Evolutionary conservation across 768 basidiomycete genomes (phyloP).

Genomic region (Phlegmacium glaucopus): DNA sequence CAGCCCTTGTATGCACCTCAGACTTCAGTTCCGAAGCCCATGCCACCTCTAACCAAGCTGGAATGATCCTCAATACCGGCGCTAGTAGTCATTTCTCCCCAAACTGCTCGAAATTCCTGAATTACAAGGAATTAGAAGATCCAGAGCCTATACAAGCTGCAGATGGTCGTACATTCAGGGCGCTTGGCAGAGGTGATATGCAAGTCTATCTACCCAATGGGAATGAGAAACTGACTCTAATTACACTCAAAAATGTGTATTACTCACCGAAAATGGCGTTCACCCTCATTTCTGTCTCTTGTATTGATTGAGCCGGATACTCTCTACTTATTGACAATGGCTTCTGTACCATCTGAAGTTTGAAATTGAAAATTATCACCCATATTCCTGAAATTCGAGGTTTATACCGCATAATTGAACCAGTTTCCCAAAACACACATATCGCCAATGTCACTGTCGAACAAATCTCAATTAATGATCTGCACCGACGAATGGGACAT

Average conservation of each 20-base stretch:
- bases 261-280: slow-evolving; percentile 22
- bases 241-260: background rate
- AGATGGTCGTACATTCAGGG: background rate
- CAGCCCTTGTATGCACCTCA: background rate
- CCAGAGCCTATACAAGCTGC: background rate
- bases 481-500: background rate
- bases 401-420: slow-evolving; percentile 18
- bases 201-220: background rate
- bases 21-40: slow-evolving; percentile 5
- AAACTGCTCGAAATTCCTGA: slow-evolving; percentile 15
- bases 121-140: background rate
- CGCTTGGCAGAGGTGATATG: background rate
- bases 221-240: background rate
- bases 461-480: background rate
- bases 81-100: slow-evolving; percentile 31
- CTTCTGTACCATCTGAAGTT: slow-evolving; percentile 4
- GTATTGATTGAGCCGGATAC: slow-evolving; percentile 15
- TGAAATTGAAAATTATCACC: slow-evolving; percentile 14
- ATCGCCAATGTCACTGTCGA: background rate
- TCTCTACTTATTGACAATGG: slow-evolving; percentile 9
- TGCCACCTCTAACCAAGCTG: background rate
- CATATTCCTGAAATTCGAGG: slow-evolving; percentile 19
- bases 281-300: slow-evolving; percentile 24
- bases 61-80: slow-evolving; percentile 19
- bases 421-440: background rate